These are phyloP conservation scores for Castanea sativa DNA, from an alignment of 306 rosid species.

Conservation along the genomic window DNA sequence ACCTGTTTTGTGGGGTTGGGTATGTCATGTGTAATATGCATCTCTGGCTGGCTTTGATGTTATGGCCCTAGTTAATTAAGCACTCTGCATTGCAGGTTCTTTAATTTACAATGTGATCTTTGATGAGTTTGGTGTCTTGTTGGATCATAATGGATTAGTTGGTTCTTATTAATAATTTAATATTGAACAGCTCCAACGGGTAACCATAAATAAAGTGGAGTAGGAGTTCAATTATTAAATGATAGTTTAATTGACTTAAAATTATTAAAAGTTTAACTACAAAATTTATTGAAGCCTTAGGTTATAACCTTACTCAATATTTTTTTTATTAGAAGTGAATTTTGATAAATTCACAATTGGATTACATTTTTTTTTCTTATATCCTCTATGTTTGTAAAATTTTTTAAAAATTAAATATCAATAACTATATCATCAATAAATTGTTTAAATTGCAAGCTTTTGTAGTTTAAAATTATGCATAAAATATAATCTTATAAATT, in stretches of 20 bases:
- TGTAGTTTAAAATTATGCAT: too few species aligned
- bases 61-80: not conserved
- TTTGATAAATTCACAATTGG: fast-evolving
- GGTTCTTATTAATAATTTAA: not conserved
- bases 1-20: not conserved
- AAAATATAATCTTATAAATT: too few species aligned
- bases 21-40: conserved; percentile 7
- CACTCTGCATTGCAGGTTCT: not conserved
- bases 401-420: too few species aligned
- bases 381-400: too few species aligned
- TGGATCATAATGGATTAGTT: conserved; percentile 13
- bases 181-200: not conserved
- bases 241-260: not conserved
- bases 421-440: too few species aligned
- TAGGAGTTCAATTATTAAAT: not conserved
- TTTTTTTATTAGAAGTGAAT: fast-evolving
- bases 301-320: fast-evolving
- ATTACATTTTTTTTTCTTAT: too few species aligned
- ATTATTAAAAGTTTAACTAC: too few species aligned
- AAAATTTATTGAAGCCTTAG: fast-evolving
- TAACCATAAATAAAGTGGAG: not conserved
- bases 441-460: too few species aligned
- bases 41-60: not conserved
- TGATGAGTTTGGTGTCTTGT: conserved; percentile 14
- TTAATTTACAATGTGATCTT: not conserved